phyloP scores from a whole-genome alignment of 306 rosid species.

The Cucumis sativus region Cucumber_9930_V3 NC_026657.2:8017501-8018000 shows the following conservation, averaged over 20 bases:
- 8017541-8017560: neutral
- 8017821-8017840: neutral
- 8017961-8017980: neutral
- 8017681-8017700: neutral
- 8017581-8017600: slow-evolving; percentile 8
- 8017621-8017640: neutral
- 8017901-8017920: neutral
- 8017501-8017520: slow-evolving; percentile 4
- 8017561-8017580: neutral
- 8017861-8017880: neutral
- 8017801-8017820: neutral
- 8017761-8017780: neutral
- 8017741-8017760: neutral
- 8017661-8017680: neutral
- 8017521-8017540: neutral
- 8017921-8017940: neutral
- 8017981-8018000: slow-evolving; percentile 3
- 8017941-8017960: neutral
- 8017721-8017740: neutral
- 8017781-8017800: neutral
- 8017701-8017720: neutral
- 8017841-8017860: neutral
- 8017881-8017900: neutral
- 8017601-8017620: neutral
- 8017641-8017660: neutral